A percentile compares a stretch with the other conserved stretches of the same genome.
Evolutionary conservation across 495 filamentous ascomycete species (phyloP).

Genomic region (Penicillium daleae): DNA sequence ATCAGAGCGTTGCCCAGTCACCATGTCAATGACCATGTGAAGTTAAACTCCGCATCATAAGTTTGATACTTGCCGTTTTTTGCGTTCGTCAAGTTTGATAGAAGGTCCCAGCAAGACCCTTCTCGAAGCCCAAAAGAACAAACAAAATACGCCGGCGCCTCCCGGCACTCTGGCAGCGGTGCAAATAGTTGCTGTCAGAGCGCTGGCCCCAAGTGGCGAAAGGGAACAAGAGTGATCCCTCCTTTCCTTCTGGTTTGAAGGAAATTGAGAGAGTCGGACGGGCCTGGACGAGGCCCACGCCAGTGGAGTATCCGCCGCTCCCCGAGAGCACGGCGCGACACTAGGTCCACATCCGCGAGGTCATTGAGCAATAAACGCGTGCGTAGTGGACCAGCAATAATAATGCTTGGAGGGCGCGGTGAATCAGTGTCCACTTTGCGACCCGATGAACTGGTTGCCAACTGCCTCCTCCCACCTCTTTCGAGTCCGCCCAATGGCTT

Average conservation of each 20-base stretch:
- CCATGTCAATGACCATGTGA: constrained; percentile 5
- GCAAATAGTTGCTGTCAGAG: constrained; percentile 23
- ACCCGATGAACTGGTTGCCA: constrained; percentile 4
- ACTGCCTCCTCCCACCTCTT: neutral
- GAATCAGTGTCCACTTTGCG: constrained; percentile 18
- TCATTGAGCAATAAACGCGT: constrained; percentile 14
- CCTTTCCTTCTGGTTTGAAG: constrained; percentile 2
- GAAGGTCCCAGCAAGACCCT: constrained; percentile 23
- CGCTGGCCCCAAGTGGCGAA: constrained; percentile 20
- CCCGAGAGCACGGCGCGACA: constrained; percentile 22
- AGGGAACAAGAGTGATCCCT: constrained; percentile 8
- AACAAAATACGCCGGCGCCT: constrained; percentile 25
- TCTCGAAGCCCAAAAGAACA: too few species aligned
- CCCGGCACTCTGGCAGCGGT: constrained; percentile 28
- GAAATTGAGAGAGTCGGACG: constrained; percentile 10
- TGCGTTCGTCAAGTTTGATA: constrained; percentile 9
- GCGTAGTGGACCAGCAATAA: neutral
- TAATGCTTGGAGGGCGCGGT: constrained; percentile 2
- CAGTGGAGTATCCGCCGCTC: constrained; percentile 34
- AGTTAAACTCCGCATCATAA: constrained; percentile 19
- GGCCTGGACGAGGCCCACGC: constrained; percentile 31
- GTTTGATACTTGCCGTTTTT: constrained; percentile 2
- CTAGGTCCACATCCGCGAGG: constrained; percentile 6
- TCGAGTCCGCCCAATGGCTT: constrained; percentile 19
- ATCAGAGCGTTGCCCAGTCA: neutral